These are phyloP conservation scores for rapeseed (Brassica napus) DNA, from an alignment of 345 rosid genomes.

Conservation along the genomic window DNA sequence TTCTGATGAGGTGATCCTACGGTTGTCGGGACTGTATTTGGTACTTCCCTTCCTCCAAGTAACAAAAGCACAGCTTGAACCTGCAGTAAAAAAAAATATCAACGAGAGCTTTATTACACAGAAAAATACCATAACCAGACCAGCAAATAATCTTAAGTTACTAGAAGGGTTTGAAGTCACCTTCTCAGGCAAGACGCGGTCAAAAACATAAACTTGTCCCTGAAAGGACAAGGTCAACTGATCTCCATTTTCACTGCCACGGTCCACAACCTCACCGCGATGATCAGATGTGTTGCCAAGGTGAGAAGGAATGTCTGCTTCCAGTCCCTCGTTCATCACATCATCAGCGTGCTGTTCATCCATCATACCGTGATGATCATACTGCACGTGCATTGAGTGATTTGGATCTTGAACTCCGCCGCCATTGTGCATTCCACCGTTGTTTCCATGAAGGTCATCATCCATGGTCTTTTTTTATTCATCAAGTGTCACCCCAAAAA, in stretches of 20 bases:
- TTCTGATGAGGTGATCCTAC: constrained; percentile 42
- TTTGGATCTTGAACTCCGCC: constrained; percentile 40
- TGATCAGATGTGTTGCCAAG: constrained; percentile 50
- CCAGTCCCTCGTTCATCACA: constrained; percentile 43
- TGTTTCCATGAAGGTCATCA: constrained; percentile 45
- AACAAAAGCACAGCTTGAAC: constrained; percentile 67
- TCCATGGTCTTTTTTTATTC: constrained; percentile 43
- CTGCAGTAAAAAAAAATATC: constrained; percentile 34
- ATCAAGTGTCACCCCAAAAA: not conserved
- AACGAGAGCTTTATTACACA: not conserved
- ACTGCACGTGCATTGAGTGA: constrained; percentile 41
- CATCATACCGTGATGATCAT: constrained; percentile 49
- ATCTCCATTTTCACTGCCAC: constrained; percentile 49
- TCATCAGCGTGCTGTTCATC: constrained; percentile 45
- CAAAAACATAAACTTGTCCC: constrained; percentile 78
- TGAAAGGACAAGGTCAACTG: constrained; percentile 72
- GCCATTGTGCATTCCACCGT: constrained; percentile 44
- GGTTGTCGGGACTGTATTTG: constrained; percentile 39
- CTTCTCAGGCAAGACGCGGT: constrained; percentile 67
- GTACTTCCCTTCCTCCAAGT: constrained; percentile 63
- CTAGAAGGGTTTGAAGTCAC: constrained; percentile 29
- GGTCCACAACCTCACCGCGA: constrained; percentile 45
- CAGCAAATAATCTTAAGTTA: not conserved
- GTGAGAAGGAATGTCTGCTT: constrained; percentile 54
- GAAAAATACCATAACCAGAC: not conserved